Base-by-base conservation (phyloP, 208 protist species). In the Acanthamoeba sp. region DNA sequence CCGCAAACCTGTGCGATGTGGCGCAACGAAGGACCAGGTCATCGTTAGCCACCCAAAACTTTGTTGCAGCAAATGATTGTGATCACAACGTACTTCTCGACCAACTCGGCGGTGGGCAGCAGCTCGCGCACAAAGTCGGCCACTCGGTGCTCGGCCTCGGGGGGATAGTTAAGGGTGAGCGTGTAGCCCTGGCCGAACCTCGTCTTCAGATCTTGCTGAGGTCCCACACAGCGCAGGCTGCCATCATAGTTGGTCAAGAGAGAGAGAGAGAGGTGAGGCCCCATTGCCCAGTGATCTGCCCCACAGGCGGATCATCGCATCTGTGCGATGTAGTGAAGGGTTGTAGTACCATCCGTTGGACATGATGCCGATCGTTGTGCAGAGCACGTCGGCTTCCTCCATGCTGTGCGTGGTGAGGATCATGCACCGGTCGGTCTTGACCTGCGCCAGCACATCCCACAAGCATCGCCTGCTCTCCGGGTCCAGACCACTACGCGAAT, bases 321-420 rank as follows among this genome's bases (percentile, higher is more conserved):
- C n/a, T n/a, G n/a, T n/a, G n/a, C n/a, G 84, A 4, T 16, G 66
- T 76, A 76, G 32, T 18, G 18, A 34, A 18, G 5, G 38, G 52
- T 76, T 24, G 48, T 16, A 92, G 40, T 80, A 91, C 71, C 85
- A 34, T 69, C 92, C 93, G 34, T 94, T 91, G 59, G 82, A 96
- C 96, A 98, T 98, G 91, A 98, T 98, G 34, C 91, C 93, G 20
- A 98, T 96, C 14, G 95, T 42, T 4, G 90, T 96, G 69, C 95
- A 95, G 6, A 98, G 73, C 7, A 66, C 34, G 48, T 98, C 96
- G 48, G 97, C 97, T 66, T 98, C 97, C 5, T 97, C 96, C 96
- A 98, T 98, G 24, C 95, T 94, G 90, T 98, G 97, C 10, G 97
- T 98, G 2, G 95, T 98, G 0, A 97, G 55, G 45, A 97, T 92